Base-by-base conservation (phyloP, 129 eudicot species). In the Flaveria linearis region DNA sequence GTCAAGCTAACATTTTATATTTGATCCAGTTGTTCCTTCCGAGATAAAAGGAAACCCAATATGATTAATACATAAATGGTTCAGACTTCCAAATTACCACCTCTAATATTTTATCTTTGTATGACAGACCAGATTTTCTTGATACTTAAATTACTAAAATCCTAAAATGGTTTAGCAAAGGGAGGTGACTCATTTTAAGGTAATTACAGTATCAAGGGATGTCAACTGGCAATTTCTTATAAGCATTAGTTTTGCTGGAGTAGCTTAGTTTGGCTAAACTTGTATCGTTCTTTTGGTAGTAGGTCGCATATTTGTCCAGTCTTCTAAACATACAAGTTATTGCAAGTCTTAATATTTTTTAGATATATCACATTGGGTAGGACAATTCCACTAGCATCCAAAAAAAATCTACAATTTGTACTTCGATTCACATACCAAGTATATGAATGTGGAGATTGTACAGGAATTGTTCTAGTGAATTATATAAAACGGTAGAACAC, bases 71-170 rank as follows among this genome's bases (percentile, higher is more conserved):
- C n/a, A 7, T 36, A 36, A 26, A 62, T 62, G 42, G 70, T n/a
- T 66, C n/a, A n/a, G n/a, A 15, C 58, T 53, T 53, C 7, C 13
- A 41, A 36, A 41, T 39, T 36, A 47, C 57, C 65, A 51, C 50
- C 33, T 64, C n/a, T 3, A 9, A 33, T 56, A 60, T 20, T n/a
- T 52, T 7, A 47, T 66, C 50, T 47, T 75, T 15, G 13, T 60
- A 46, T 70, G 71, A 18, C 33, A 26, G 41, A 36, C 13, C 16
- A 57, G 39, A 75, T 76, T 81, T 75, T 76, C 52, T 75, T 75
- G 84, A 75, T 81, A 53, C 64, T 69, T 45, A 68, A 67, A 52
- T 64, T 79, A 64, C 80, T 52, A 49, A 14, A 22, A 46, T 69
- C 1, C 41, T 36, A 36, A 36, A 5, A 36, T 63, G 25, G 25